These are phyloP conservation scores for Neocucurbitaria cava DNA, from an alignment of 2,329 filamentous ascomycete species.

Conservation along the genomic window DNA sequence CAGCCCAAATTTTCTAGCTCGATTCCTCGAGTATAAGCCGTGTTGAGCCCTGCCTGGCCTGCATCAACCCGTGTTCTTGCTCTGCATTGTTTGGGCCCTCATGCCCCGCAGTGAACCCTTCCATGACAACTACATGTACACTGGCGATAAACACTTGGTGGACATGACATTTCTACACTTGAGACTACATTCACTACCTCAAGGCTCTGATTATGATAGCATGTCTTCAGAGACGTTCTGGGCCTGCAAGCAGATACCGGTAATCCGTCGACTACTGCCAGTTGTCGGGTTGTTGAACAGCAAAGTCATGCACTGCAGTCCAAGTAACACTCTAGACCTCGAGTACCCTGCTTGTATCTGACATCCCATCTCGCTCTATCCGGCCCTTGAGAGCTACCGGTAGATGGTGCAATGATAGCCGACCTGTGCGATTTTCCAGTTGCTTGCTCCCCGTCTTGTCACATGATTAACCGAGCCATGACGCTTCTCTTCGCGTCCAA, in stretches of 20 bases:
- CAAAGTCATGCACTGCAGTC: background rate
- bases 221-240: background rate
- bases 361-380: background rate
- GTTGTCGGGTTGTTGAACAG: background rate
- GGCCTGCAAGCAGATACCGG: background rate
- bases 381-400: background rate
- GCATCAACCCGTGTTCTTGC: background rate
- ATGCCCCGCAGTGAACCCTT: conserved; percentile 28
- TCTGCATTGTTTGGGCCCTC: background rate
- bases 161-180: conserved; percentile 5
- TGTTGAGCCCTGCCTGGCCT: background rate
- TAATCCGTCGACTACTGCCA: background rate
- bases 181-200: background rate
- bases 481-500: conserved; percentile 27
- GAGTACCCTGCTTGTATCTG: background rate
- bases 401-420: conserved; percentile 1
- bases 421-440: background rate
- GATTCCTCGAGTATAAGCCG: background rate
- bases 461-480: conserved; percentile 26
- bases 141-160: conserved; percentile 9
- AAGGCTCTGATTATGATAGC: background rate
- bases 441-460: background rate
- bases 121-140: conserved; percentile 21
- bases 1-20: conserved; percentile 13
- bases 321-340: background rate